These are phyloP conservation scores for Microsporum audouinii DNA, from an alignment of 2,329 filamentous ascomycete genomes.

Conservation along the genomic window DNA sequence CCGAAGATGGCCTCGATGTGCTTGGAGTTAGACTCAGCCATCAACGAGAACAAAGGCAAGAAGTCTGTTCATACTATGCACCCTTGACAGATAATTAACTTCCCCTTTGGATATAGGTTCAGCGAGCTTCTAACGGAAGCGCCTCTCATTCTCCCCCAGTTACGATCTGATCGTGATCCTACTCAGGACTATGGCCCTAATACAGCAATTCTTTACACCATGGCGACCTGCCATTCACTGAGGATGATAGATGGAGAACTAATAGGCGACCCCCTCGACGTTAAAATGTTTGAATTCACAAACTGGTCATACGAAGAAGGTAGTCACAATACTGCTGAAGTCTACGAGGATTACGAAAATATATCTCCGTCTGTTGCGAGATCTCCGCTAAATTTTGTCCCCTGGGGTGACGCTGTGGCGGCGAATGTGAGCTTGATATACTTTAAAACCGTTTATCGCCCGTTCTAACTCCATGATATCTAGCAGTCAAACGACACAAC, in stretches of 20 bases:
- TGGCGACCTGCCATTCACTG: slow-evolving; percentile 94
- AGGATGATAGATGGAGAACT: slow-evolving; percentile 77
- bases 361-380: slow-evolving; percentile 68
- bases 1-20: slow-evolving; percentile 77
- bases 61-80: neutral
- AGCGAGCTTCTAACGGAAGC: slow-evolving; percentile 63
- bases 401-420: slow-evolving; percentile 37
- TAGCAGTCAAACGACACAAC: neutral
- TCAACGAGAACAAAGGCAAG: slow-evolving; percentile 40
- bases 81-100: neutral
- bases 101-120: slow-evolving; percentile 41
- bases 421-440: slow-evolving; percentile 12
- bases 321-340: slow-evolving; percentile 52
- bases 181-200: slow-evolving; percentile 50
- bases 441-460: neutral
- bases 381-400: slow-evolving; percentile 49
- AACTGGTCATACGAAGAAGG: slow-evolving; percentile 88
- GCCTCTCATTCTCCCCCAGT: slow-evolving; percentile 45
- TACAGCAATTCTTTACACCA: slow-evolving; percentile 72
- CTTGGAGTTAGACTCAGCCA: slow-evolving; percentile 74
- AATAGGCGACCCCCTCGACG: slow-evolving; percentile 82
- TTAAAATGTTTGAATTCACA: slow-evolving; percentile 99
- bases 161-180: slow-evolving; percentile 45
- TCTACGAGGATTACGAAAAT: slow-evolving; percentile 66
- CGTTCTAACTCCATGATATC: neutral